Conservation (phyloP, 331 rosid genomes). For the Acacia pycnantha region DNA sequence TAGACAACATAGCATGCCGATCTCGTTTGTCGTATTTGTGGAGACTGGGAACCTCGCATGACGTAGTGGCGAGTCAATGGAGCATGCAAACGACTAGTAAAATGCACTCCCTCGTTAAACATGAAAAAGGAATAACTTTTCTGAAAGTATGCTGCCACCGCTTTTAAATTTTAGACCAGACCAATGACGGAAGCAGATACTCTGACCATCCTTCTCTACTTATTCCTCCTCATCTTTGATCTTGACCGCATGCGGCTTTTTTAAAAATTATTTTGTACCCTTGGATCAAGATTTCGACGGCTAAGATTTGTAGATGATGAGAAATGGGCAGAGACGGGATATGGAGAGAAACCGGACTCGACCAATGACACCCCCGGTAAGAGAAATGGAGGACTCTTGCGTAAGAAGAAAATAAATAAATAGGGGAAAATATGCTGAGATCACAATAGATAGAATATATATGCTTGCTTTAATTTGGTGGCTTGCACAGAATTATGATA, state of each 20-base stretch:
- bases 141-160: neutral
- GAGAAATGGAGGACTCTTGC: neutral
- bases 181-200: too few species aligned
- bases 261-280: too few species aligned
- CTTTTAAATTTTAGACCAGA: neutral
- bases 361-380: neutral
- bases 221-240: too few species aligned
- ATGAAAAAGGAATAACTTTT: neutral
- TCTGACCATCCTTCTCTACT: too few species aligned
- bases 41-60: neutral
- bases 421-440: neutral
- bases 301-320: too few species aligned
- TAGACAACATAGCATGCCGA: neutral
- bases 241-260: too few species aligned
- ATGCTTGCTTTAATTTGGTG: neutral
- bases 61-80: neutral
- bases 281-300: too few species aligned
- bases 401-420: neutral
- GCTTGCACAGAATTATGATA: conserved; percentile 24
- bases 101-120: neutral
- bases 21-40: neutral
- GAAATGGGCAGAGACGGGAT: too few species aligned
- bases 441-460: neutral
- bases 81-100: neutral
- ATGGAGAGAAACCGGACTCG: too few species aligned